A percentile compares a stretch with the other conserved stretches of the same genome.
Conservation (phyloP, 2,329 filamentous ascomycete genomes). For the Cladosporium sp. region DNA sequence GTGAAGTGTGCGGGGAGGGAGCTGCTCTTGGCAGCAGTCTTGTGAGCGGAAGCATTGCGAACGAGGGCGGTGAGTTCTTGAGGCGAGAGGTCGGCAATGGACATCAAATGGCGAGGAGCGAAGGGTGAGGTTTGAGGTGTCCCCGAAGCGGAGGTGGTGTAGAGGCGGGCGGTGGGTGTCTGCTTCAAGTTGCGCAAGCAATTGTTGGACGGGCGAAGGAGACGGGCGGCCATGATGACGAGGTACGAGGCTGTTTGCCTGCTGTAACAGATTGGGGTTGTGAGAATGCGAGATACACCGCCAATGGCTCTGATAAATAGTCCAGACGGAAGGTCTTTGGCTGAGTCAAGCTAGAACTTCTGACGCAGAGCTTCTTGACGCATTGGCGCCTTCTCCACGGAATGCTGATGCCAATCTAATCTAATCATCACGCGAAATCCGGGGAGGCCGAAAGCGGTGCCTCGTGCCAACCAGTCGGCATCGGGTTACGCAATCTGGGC, state of each 20-base stretch:
- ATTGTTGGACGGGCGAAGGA: constrained; percentile 19
- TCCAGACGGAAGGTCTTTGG: neutral
- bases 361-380: too few relatives aligned
- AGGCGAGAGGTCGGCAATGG: constrained; percentile 79
- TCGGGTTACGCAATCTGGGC: neutral
- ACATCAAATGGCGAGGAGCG: constrained; percentile 80
- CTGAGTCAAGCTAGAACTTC: neutral
- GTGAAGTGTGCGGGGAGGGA: constrained; percentile 54
- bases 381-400: too few relatives aligned
- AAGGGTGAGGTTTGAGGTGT: constrained; percentile 49
- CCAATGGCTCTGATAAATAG: neutral
- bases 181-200: constrained; percentile 19
- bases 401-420: too few relatives aligned
- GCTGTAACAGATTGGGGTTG: neutral
- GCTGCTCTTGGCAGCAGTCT: constrained; percentile 69
- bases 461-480: neutral
- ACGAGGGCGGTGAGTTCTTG: constrained; percentile 77
- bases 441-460: neutral
- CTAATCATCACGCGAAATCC: too few relatives aligned
- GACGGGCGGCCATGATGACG: constrained; percentile 20
- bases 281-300: neutral
- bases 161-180: constrained; percentile 18
- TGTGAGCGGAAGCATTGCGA: constrained; percentile 73
- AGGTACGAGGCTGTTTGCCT: too few relatives aligned
- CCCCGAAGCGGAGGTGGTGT: constrained; percentile 25